Percentiles rank a stretch among this genome's conserved stretches.
phyloP scores from a whole-genome alignment of 306 rosid genomes.

The Vigna mungo region DNA sequence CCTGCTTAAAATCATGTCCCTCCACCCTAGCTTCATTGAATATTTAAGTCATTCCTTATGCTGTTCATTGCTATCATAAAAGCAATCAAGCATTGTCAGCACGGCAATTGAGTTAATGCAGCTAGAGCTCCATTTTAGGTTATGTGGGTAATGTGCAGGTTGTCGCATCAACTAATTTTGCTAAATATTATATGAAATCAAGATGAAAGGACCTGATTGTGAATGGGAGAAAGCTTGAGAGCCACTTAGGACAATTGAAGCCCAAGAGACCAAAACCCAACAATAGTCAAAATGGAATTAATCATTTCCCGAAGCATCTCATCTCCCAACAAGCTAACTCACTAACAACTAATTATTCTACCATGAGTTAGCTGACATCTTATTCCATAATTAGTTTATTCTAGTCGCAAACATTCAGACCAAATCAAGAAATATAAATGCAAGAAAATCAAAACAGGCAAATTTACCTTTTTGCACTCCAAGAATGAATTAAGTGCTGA shows the following conservation, averaged over 20 bases:
- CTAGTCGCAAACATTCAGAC: slow-evolving; percentile 22
- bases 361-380: slow-evolving; percentile 1
- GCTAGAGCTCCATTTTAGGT: not conserved
- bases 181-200: not conserved
- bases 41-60: not conserved
- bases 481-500: slow-evolving; percentile 71
- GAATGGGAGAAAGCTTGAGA: not conserved
- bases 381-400: slow-evolving; percentile 26
- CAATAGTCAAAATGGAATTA: not conserved
- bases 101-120: not conserved
- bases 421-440: slow-evolving; percentile 31
- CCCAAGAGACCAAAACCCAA: not conserved
- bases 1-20: not conserved
- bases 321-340: not conserved
- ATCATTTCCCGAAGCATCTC: not conserved
- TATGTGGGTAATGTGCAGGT: not conserved
- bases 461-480: slow-evolving; percentile 80
- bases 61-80: not conserved
- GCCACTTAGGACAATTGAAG: not conserved
- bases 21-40: not conserved
- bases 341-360: not conserved
- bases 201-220: not conserved
- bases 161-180: not conserved
- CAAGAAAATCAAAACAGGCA: slow-evolving; percentile 32
- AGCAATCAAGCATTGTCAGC: not conserved